These are phyloP conservation scores for Pisolithus orientalis DNA, from an alignment of 768 basidiomycete species.

Conservation along the genomic window DNA sequence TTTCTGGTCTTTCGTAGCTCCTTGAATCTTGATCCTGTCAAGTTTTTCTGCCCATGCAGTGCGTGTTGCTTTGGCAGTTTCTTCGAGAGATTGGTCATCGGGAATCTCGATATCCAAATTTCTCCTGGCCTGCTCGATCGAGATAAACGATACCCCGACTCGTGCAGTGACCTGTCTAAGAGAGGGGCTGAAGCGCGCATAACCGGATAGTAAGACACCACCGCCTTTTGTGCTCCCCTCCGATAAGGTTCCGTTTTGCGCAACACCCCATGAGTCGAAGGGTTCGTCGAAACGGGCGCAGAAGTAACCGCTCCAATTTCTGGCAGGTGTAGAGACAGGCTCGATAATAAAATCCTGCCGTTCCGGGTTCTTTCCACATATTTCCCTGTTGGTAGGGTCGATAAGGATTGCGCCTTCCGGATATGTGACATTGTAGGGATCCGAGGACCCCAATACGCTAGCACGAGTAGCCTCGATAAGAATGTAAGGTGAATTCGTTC, in stretches of 20 bases:
- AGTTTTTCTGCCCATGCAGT: constrained; percentile 54
- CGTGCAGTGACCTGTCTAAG: constrained; percentile 42
- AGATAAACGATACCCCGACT: constrained; percentile 72
- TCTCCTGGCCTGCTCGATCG: constrained; percentile 53
- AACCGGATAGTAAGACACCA: constrained; percentile 48
- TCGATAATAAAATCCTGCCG: constrained; percentile 67
- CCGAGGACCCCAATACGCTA: constrained; percentile 49
- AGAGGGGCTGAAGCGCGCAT: constrained; percentile 35
- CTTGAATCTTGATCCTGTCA: constrained; percentile 42
- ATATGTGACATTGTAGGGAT: constrained; percentile 42
- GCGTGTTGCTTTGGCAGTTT: constrained; percentile 43
- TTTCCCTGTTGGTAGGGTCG: constrained; percentile 37
- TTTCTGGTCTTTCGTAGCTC: constrained; percentile 42
- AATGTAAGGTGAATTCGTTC: constrained; percentile 45
- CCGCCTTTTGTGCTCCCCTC: constrained; percentile 24
- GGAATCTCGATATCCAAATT: constrained; percentile 48
- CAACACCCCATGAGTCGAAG: constrained; percentile 42
- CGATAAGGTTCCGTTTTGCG: constrained; percentile 36
- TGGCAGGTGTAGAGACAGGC: constrained; percentile 40
- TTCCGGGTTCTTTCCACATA: constrained; percentile 61
- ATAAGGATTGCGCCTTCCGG: constrained; percentile 49
- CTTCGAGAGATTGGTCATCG: constrained; percentile 41
- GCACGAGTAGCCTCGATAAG: constrained; percentile 63
- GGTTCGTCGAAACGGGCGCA: constrained; percentile 51
- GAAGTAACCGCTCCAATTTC: constrained; percentile 40